Evolutionary conservation across 192 early-diverging fungal species (phyloP).

Genomic region (Radiomyces spectabilis): DNA sequence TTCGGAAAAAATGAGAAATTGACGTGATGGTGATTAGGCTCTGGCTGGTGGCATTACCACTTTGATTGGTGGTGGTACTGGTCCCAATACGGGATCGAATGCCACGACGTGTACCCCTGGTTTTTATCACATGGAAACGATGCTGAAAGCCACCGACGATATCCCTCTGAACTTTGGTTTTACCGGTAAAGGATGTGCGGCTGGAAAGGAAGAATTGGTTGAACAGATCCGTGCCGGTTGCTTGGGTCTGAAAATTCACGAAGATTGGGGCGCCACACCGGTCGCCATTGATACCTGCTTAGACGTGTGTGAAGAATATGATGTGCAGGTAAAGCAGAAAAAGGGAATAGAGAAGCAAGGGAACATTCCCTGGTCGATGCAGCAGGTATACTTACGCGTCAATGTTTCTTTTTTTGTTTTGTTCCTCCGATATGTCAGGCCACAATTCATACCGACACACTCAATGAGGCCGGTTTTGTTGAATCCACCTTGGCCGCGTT

Average conservation of each 20-base stretch:
- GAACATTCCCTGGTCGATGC: no score
- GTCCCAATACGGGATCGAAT: conserved; percentile 93
- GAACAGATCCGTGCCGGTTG: conserved; percentile 86
- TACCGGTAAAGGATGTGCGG: conserved; percentile 93
- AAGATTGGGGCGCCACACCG: conserved; percentile 96
- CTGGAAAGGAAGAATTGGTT: conserved; percentile 51
- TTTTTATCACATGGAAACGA: conserved; percentile 71
- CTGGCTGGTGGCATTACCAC: conserved; percentile 76
- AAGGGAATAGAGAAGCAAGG: neutral
- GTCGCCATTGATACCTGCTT: conserved; percentile 89
- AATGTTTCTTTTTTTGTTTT: neutral
- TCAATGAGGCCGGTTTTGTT: conserved; percentile 97
- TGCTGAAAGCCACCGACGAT: conserved; percentile 85
- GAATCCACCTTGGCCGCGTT: conserved; percentile 86
- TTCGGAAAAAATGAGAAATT: no score
- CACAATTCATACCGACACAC: conserved; percentile 94
- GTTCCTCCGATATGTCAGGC: conserved; percentile 32
- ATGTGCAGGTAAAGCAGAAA: conserved; percentile 54
- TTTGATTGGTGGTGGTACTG: conserved; percentile 85
- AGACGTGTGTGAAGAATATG: conserved; percentile 75
- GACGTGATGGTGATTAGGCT: no score
- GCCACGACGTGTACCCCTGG: conserved; percentile 96
- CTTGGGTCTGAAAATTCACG: conserved; percentile 88
- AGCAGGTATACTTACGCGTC: neutral
- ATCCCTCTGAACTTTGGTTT: conserved; percentile 89